Conservation (phyloP, 2,329 filamentous ascomycete species). For the Tolypocladium ovalisporum region DNA sequence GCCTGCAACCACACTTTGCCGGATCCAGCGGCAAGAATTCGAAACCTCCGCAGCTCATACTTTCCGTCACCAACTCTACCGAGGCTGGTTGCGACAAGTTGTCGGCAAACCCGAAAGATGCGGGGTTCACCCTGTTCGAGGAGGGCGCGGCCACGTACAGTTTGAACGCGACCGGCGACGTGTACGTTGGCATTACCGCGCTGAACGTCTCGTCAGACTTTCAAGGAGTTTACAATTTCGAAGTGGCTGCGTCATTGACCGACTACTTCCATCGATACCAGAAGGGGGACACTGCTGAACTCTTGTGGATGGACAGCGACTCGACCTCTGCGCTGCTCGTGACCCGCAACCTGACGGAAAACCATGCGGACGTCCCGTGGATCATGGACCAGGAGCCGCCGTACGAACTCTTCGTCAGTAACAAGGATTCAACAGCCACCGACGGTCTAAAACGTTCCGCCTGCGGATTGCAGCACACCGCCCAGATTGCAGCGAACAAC, state of each 20-base stretch:
- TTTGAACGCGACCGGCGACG: conserved; percentile 48
- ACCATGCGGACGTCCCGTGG: conserved; percentile 42
- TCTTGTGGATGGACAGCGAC: conserved; percentile 81
- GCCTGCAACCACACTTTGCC: conserved; percentile 52
- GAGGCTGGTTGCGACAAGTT: conserved; percentile 17
- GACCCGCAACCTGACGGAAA: conserved; percentile 59
- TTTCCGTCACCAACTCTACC: conserved; percentile 60
- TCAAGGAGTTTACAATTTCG: conserved; percentile 62
- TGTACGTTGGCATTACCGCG: conserved; percentile 70
- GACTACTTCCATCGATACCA: conserved; percentile 59
- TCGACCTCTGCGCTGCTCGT: conserved; percentile 66
- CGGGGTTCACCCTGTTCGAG: conserved; percentile 36
- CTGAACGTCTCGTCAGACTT: conserved; percentile 51
- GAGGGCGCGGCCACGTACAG: conserved; percentile 61
- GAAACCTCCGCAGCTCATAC: conserved; percentile 57
- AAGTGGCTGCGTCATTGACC: conserved; percentile 76
- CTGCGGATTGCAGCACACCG: conserved; percentile 63
- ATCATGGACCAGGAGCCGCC: conserved; percentile 42
- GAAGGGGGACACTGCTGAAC: conserved; percentile 32
- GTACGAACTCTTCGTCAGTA: conserved; percentile 69
- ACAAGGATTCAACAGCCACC: conserved; percentile 46
- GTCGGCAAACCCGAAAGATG: conserved; percentile 9
- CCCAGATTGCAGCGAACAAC: conserved; percentile 47
- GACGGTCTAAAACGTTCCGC: conserved; percentile 67
- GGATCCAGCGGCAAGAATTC: conserved; percentile 1